phyloP scores from a whole-genome alignment of 306 rosid genomes.

The Albizia julibrissin region DNA sequence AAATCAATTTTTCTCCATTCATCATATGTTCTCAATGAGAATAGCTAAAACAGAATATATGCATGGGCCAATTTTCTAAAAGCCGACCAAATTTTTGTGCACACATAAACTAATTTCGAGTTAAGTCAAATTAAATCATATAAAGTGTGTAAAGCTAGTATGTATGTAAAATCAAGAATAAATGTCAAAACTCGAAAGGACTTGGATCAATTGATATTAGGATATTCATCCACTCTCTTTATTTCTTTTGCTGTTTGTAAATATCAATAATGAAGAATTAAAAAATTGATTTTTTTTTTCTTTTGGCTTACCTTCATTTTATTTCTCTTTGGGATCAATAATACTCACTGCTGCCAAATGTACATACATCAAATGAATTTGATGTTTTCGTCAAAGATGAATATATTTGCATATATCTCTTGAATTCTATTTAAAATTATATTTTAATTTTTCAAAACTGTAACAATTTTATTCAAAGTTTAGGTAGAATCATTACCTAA shows the following conservation, averaged over 20 bases:
- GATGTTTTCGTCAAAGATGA: not conserved
- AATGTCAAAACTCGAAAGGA: not conserved
- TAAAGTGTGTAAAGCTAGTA: not conserved
- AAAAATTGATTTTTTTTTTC: not conserved
- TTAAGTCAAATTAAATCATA: not conserved
- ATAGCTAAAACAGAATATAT: not conserved
- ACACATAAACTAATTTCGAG: not conserved
- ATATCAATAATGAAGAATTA: not conserved
- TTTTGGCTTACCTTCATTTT: not conserved
- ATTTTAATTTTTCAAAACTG: not conserved
- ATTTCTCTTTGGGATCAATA: not conserved
- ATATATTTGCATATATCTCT: not conserved
- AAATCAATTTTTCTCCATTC: not conserved
- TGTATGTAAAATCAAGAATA: not conserved
- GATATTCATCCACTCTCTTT: not conserved
- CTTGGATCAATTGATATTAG: not conserved
- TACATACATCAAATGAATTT: not conserved
- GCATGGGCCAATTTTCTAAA: not conserved
- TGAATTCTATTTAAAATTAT: not conserved
- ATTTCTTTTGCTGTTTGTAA: not conserved
- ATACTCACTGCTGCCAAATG: not conserved
- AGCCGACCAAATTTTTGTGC: not conserved
- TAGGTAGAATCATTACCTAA: not conserved
- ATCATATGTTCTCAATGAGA: not conserved
- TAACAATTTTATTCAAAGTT: not conserved